Conservation (phyloP, 2,329 filamentous ascomycete species). For the Aspergillus hortae region DNA sequence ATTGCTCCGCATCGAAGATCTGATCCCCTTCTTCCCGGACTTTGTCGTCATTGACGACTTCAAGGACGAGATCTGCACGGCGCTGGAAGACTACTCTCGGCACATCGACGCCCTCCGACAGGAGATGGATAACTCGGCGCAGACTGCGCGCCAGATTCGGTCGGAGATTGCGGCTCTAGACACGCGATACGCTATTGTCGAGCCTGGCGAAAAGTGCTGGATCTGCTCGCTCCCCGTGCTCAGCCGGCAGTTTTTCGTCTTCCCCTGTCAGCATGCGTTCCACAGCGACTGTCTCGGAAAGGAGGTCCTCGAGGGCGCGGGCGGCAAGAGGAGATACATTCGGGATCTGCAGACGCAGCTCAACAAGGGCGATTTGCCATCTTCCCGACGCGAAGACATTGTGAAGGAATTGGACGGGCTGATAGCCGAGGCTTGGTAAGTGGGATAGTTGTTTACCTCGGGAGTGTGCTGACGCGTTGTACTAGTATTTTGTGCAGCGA, state of each 20-base stretch:
- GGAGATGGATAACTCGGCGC: constrained; percentile 93
- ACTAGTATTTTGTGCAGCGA: constrained; percentile 82
- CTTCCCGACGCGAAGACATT: constrained; percentile 72
- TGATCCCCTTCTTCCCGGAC: constrained; percentile 98
- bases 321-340: constrained; percentile 74
- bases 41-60: constrained; percentile 99
- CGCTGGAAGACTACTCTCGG: constrained; percentile 87
- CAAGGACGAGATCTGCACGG: constrained; percentile 94
- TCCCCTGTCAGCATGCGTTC: constrained; percentile 96
- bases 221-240: constrained; percentile 81
- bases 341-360: constrained; percentile 81
- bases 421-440: constrained; percentile 83
- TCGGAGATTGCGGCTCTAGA: constrained; percentile 82
- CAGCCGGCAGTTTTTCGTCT: constrained; percentile 93
- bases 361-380: constrained; percentile 67
- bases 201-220: constrained; percentile 92
- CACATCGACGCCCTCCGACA: constrained; percentile 84
- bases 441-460: constrained; percentile 14
- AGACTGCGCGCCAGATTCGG: constrained; percentile 87
- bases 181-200: constrained; percentile 89
- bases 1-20: constrained; percentile 86
- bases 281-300: constrained; percentile 90
- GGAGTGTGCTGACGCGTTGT: constrained; percentile 18
- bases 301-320: constrained; percentile 78
- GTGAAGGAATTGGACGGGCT: constrained; percentile 87